Conservation (phyloP, 2,329 filamentous ascomycete genomes). For the Fusarium anthophilum region DNA sequence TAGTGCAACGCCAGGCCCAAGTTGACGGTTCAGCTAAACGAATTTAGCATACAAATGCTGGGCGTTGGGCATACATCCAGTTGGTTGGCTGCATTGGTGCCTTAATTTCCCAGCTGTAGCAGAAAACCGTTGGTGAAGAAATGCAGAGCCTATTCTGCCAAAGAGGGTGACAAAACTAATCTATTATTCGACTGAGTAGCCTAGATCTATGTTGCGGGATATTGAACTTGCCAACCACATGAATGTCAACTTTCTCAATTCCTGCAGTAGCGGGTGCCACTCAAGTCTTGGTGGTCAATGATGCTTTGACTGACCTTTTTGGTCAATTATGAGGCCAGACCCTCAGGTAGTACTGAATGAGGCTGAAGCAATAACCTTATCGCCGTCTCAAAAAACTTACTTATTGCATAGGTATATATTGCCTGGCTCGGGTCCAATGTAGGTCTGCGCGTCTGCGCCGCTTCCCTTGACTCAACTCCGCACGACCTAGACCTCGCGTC, state of each 20-base stretch:
- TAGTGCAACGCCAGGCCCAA: not conserved
- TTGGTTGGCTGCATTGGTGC: not conserved
- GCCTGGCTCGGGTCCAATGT: not conserved
- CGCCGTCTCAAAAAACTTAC: too few relatives aligned
- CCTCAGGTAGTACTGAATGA: too few relatives aligned
- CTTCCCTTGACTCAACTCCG: not conserved
- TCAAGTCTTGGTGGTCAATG: not conserved
- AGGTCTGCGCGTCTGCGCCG: fast-evolving
- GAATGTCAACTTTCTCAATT: not conserved
- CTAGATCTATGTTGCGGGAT: not conserved
- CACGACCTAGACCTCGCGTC: too few relatives aligned
- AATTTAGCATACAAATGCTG: not conserved
- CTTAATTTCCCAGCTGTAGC: not conserved
- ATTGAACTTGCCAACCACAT: not conserved
- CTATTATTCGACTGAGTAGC: not conserved
- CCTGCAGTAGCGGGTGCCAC: not conserved
- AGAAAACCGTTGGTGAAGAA: too few relatives aligned
- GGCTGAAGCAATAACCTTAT: not conserved
- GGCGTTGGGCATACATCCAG: fast-evolving
- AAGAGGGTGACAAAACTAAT: not conserved
- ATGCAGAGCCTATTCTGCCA: not conserved
- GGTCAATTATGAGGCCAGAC: too few relatives aligned
- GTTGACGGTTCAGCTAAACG: not conserved
- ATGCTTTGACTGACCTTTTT: not conserved
- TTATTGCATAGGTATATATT: not conserved